A percentile compares a stretch with the other conserved stretches of the same genome.
Evolutionary conservation across 108 stramenopile genomes (phyloP).

Genomic region (Stephanodiscus minutulus): DNA sequence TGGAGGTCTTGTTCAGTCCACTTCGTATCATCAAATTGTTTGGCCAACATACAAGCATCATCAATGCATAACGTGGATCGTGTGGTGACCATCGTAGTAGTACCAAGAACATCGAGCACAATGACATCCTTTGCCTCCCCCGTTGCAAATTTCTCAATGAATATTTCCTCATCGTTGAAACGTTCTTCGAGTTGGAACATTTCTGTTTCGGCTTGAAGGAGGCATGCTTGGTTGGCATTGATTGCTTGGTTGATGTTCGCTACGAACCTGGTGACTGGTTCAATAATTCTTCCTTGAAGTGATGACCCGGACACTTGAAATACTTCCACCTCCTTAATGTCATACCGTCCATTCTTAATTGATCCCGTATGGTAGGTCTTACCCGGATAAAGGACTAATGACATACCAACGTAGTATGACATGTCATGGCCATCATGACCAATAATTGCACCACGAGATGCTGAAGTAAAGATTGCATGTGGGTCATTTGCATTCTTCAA

Average conservation of each 20-base stretch:
- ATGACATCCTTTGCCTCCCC: slow-evolving; percentile 23
- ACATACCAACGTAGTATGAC: not conserved
- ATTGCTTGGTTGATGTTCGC: slow-evolving; percentile 28
- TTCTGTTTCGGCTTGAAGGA: slow-evolving; percentile 16
- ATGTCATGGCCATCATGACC: slow-evolving; percentile 9
- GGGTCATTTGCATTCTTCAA: slow-evolving; percentile 6
- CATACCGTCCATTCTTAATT: not conserved
- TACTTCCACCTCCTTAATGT: slow-evolving; percentile 24
- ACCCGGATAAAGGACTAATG: too few relatives aligned
- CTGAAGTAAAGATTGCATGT: slow-evolving; percentile 1
- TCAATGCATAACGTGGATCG: slow-evolving; percentile 21
- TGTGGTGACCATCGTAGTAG: slow-evolving; percentile 34
- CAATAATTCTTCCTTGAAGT: not conserved
- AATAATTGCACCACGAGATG: slow-evolving; percentile 10
- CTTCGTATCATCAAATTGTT: slow-evolving; percentile 18
- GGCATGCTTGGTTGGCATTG: slow-evolving; percentile 11
- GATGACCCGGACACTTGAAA: slow-evolving; percentile 10
- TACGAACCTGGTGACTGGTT: slow-evolving; percentile 7
- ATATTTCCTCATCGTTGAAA: slow-evolving; percentile 31
- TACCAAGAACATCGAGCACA: slow-evolving; percentile 45
- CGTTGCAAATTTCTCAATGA: slow-evolving; percentile 21
- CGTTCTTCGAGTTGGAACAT: slow-evolving; percentile 16
- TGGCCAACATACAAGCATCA: slow-evolving; percentile 27
- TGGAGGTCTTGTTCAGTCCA: slow-evolving; percentile 18
- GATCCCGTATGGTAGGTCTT: slow-evolving; percentile 4